phyloP scores from a whole-genome alignment of 176 grass and related monocot species.

The Alopecurus myosuroides region DNA sequence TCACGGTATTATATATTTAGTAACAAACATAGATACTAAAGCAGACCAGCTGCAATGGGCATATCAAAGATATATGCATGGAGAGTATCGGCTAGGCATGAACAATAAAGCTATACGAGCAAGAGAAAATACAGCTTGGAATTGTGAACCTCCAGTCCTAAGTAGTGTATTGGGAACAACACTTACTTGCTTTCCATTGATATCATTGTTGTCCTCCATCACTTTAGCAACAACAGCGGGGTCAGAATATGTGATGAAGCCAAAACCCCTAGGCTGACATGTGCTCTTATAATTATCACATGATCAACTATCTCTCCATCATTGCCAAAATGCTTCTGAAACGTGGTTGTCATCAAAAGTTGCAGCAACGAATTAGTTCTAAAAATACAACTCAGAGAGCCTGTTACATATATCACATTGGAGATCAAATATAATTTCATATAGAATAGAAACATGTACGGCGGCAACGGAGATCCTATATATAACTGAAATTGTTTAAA shows the following conservation, averaged over 20 bases:
- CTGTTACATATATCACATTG: no score
- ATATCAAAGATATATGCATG: not conserved
- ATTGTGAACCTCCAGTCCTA: not conserved
- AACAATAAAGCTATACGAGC: not conserved
- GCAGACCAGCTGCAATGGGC: not conserved
- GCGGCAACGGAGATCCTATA: no score
- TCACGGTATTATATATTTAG: not conserved
- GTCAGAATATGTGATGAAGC: no score
- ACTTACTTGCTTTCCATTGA: no score
- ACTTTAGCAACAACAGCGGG: no score
- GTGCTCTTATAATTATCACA: conserved; percentile 88
- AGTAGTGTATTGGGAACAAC: not conserved
- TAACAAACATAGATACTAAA: not conserved
- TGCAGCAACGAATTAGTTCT: conserved; percentile 13
- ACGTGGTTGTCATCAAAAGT: conserved; percentile 37
- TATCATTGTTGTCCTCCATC: no score
- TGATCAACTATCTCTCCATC: conserved; percentile 87
- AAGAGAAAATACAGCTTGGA: not conserved
- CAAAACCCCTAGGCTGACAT: no score
- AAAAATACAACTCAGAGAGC: not conserved
- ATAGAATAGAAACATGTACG: no score
- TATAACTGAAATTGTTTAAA: no score
- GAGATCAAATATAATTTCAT: no score
- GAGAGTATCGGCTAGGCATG: not conserved
- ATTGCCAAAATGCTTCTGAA: conserved; percentile 72